Conservation (phyloP, 192 early-diverging fungal genomes). For the Linnemannia schmuckeri region DNA sequence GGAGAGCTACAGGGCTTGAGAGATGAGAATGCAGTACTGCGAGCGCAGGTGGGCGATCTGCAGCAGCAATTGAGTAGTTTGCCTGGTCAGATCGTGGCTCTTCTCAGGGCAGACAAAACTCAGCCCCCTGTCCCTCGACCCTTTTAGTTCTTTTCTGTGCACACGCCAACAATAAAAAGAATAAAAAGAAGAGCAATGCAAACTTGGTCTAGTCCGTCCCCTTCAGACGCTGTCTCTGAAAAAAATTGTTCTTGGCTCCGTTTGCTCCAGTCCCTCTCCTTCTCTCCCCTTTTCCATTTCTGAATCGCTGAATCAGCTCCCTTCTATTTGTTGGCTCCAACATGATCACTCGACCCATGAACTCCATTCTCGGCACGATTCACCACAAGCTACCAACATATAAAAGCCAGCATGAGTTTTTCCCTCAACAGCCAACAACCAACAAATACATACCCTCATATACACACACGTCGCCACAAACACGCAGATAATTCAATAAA, state of each 20-base stretch:
- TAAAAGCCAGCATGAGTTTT: not conserved
- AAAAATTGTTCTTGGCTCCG: not conserved
- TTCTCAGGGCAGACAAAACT: no score
- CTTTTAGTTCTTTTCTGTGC: no score
- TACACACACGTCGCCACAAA: not conserved
- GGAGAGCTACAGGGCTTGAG: not conserved
- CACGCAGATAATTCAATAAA: not conserved
- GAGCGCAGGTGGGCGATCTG: not conserved
- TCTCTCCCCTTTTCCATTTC: not conserved
- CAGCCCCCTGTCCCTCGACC: no score
- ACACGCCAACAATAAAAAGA: no score
- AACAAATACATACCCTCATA: not conserved
- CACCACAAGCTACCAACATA: not conserved
- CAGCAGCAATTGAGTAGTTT: not conserved
- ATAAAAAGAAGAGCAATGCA: not conserved
- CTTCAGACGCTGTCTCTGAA: not conserved
- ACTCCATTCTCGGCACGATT: not conserved
- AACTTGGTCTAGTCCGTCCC: not conserved
- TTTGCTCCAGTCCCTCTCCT: not conserved
- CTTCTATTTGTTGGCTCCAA: not conserved
- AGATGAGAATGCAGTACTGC: not conserved
- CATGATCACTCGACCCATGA: not conserved
- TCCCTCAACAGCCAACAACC: not conserved
- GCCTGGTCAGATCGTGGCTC: not conserved
- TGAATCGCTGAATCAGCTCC: not conserved